Base-by-base conservation (phyloP, 1,284 basidiomycete genomes). In the Thecaphora frezii region DNA sequence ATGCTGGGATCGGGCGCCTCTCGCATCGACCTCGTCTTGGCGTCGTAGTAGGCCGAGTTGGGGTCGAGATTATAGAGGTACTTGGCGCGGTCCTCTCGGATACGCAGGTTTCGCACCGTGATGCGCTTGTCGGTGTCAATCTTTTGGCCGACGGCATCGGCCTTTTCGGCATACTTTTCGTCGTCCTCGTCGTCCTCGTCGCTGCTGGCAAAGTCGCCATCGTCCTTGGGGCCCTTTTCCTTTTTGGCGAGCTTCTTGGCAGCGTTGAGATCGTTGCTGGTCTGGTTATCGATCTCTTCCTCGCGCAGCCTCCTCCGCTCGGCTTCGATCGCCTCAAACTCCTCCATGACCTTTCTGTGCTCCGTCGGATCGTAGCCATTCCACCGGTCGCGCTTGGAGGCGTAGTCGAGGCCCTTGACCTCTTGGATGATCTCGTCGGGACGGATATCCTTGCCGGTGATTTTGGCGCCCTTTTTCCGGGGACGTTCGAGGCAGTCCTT, bases 21-120 rank as follows among this genome's bases (percentile, higher is more conserved):
- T 80, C 96, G 89, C 96, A 99, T 99, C 3, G 94, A 96, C 67
- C 96, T 88, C 24, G 96, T 98, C 83, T 99, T 99, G 46, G 96
- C 96, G 77, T 99, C 96, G 78, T 99, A 99, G 83, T 98, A 96
- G 13, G 96, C 94, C 71, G 90, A 93, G 1, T 91, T 88, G 4
- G 90, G 89, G 80, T 97, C 92, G 79, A 99, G 81, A 80, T 98
- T 98, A 81, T 97, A 89, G 71, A 99, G 86, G 73, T 99, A 99
- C 81, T 99, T 99, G 18, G 96, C 96, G 1, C 94, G 97, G 79
- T 99, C 96, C 81, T 99, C 96, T 77, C 96, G 88, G 71, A 99
- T 98, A 82, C 96, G 90, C 74, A 99, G 83, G 81, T 99, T 98
- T 68, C 96, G 88, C 52, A 98, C 93, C 5, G 96, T 97, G 67